Base-by-base conservation (phyloP, 73 alveolate species). In the Paramecium sonneborni region DNA sequence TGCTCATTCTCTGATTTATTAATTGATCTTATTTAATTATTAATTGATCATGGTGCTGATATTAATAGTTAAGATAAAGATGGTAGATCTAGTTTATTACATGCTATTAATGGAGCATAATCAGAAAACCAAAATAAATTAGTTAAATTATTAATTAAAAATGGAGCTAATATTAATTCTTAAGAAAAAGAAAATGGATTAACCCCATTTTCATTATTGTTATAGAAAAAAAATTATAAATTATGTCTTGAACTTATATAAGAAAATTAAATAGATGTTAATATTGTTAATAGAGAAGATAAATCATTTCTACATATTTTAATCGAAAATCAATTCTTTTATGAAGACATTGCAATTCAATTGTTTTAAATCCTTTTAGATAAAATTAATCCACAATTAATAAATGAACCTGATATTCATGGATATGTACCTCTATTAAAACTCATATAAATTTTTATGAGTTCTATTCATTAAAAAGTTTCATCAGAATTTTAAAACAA, bases 101-200 rank as follows among this genome's bases (percentile, higher is more conserved):
- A 15, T 43, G 43, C 76, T 28, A 68, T 57, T 32, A 68, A 43
- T 39, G 44, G 91, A 39, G 26, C 6, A 58, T 23, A 57, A 93
- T 85, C 62, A 43, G 85, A 93, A 30, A 55, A 74, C 26, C 5
- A 44, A 44, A 84, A 28, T 48, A 85, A 95, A 92, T 92, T 86
- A 39, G 70, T 95, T 46, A 48, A 94, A 56, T 14, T 93, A 84
- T 82, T 97, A 5, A 34, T 98, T 20, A 38, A 58, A 9, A 69
- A 93, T 44, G 96, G 97, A 11, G 97, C 98, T 21, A 95, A 95
- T 69, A 84, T 97, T 79, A 76, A 97, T 67, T 76, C 96, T 10
- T 85, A 93, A 85, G 95, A 96, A 55, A 93, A 52, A 52, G 68
- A 94, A 69, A 70, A 89, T 7, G 98, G 98, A 30, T 84, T 91